These are phyloP conservation scores for Mesembryanthemum crystallinum DNA, from an alignment of 148 eudicot species.

Conservation along the genomic window DNA sequence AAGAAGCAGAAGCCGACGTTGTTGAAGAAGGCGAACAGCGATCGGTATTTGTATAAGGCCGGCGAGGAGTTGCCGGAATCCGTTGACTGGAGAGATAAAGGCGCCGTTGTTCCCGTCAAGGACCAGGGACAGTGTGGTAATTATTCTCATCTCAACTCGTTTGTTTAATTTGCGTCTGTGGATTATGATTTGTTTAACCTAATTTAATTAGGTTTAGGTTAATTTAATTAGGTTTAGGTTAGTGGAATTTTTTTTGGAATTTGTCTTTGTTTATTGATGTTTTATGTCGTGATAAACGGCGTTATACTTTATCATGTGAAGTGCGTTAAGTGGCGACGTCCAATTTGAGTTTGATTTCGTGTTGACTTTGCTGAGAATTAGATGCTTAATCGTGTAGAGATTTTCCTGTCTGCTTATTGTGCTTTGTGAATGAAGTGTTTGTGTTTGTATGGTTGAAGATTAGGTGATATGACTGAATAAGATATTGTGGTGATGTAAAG, in stretches of 20 bases:
- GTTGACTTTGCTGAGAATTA: not conserved
- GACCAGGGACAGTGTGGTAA: constrained; percentile 82
- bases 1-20: constrained; percentile 7
- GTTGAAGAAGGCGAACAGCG: constrained; percentile 24
- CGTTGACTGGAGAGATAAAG: constrained; percentile 79
- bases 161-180: not conserved
- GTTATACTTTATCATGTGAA: not conserved
- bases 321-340: not conserved
- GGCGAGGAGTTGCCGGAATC: constrained; percentile 60
- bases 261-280: not conserved
- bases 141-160: constrained; percentile 6
- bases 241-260: not conserved
- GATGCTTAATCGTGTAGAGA: not conserved
- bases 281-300: not conserved
- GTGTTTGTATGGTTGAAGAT: constrained; percentile 3
- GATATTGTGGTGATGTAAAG: not conserved
- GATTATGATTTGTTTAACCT: not conserved
- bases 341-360: constrained; percentile 4
- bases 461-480: not conserved
- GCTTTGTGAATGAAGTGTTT: not conserved
- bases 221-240: not conserved
- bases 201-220: not conserved
- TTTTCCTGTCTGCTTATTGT: not conserved
- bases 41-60: constrained; percentile 38
- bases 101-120: constrained; percentile 70